These are phyloP conservation scores for Pilaira anomala DNA, from an alignment of 192 early-diverging fungal species.

Conservation along the genomic window DNA sequence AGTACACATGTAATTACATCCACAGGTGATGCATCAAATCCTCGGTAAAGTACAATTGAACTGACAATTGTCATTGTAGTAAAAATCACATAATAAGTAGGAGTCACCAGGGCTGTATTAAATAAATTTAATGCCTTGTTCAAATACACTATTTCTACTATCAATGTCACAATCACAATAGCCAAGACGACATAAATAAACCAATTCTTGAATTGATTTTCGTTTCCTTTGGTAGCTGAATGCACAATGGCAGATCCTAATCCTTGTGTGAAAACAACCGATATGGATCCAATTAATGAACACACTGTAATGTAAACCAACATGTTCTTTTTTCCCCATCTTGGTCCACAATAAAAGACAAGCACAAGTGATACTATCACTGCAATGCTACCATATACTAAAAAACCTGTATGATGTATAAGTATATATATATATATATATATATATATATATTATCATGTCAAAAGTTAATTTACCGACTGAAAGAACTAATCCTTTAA, in stretches of 20 bases:
- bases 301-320: constrained; percentile 90
- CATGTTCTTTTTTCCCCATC: constrained; percentile 77
- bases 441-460: background rate
- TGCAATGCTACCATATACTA: constrained; percentile 68
- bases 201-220: constrained; percentile 79
- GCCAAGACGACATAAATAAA: constrained; percentile 81
- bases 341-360: constrained; percentile 75
- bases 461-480: constrained; percentile 10
- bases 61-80: constrained; percentile 90
- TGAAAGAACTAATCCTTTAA: constrained; percentile 47
- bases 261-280: constrained; percentile 86
- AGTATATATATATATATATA: background rate
- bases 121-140: constrained; percentile 96
- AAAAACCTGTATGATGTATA: constrained; percentile 44
- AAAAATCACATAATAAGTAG: constrained; percentile 95
- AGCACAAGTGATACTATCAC: constrained; percentile 60
- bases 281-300: constrained; percentile 87
- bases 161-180: constrained; percentile 71
- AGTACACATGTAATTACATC: constrained; percentile 79
- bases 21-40: constrained; percentile 67
- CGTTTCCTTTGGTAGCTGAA: constrained; percentile 65
- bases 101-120: constrained; percentile 82
- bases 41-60: constrained; percentile 83
- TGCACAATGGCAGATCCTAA: constrained; percentile 85
- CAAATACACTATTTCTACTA: constrained; percentile 93